Conservation (phyloP, 2,329 filamentous ascomycete species). For the Hypoxylon sp. region DNA sequence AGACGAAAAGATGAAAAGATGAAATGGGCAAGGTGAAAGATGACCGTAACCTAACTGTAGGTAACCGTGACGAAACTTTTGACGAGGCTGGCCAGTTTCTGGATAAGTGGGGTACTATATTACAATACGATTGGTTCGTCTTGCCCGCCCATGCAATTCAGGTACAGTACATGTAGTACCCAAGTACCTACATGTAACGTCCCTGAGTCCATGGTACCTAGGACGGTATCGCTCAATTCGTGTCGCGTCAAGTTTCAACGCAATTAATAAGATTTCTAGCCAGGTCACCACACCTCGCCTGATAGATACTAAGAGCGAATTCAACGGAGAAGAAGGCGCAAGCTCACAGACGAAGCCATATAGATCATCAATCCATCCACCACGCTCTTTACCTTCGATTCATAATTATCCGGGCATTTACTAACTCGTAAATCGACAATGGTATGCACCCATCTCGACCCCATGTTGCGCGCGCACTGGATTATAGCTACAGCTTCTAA, state of each 20-base stretch:
- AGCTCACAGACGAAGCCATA: constrained; percentile 9
- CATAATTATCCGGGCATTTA: constrained; percentile 31
- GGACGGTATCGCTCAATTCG: constrained; percentile 12
- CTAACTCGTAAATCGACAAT: constrained; percentile 40
- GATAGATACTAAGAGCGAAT: constrained; percentile 5
- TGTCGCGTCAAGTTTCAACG: constrained; percentile 38
- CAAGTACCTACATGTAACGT: background rate
- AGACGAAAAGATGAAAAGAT: constrained; percentile 35
- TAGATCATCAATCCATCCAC: constrained; percentile 1
- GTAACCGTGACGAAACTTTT: constrained; percentile 35
- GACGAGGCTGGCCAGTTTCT: constrained; percentile 38
- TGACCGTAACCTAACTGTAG: background rate
- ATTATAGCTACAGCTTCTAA: constrained; percentile 32
- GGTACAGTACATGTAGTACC: background rate
- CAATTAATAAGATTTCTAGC: constrained; percentile 17
- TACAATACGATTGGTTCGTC: constrained; percentile 32
- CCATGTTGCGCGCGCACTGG: background rate
- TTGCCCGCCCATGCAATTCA: constrained; percentile 6
- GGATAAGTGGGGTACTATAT: constrained; percentile 16
- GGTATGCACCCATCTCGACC: constrained; percentile 34
- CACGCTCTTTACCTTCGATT: constrained; percentile 27
- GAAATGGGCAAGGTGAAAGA: constrained; percentile 24
- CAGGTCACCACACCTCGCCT: constrained; percentile 39
- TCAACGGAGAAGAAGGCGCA: constrained; percentile 10
- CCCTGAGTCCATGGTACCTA: constrained; percentile 8